Evolutionary conservation across 257 asterid genomes (phyloP).

Genomic region (Ajuga chamaepitys): DNA sequence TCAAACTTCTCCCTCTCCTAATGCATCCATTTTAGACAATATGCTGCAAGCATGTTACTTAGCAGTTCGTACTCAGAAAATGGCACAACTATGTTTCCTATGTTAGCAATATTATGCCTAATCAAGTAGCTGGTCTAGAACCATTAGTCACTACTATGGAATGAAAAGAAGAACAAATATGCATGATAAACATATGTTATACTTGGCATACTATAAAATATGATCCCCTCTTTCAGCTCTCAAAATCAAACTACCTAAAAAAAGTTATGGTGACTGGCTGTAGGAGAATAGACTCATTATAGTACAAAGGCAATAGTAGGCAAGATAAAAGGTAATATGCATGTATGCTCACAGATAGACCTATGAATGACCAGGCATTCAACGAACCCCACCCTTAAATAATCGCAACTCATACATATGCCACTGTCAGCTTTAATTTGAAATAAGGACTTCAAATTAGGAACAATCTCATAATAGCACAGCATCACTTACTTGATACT

Average conservation of each 20-base stretch:
- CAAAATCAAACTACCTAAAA: neutral
- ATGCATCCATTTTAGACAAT: neutral
- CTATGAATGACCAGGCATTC: neutral
- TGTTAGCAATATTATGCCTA: neutral
- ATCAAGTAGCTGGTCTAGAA: neutral
- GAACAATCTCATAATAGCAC: constrained; percentile 8
- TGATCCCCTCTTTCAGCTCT: neutral
- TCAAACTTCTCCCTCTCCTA: too few species aligned
- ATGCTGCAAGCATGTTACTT: neutral
- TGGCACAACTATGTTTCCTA: neutral
- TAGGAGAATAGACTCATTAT: neutral
- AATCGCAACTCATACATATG: neutral
- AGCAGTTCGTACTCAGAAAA: neutral
- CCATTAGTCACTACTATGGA: neutral
- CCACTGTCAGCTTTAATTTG: neutral
- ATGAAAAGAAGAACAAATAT: neutral
- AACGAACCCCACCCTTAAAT: neutral
- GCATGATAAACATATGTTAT: neutral
- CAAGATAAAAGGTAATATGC: neutral
- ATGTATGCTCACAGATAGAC: neutral
- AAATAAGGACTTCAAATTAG: constrained; percentile 4
- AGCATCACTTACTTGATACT: constrained; percentile 70
- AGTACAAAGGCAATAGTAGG: neutral
- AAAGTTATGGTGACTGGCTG: neutral
- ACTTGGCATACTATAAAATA: neutral